Base-by-base conservation (phyloP, 2,329 filamentous ascomycete species). In the Trichoderma sp. region DNA sequence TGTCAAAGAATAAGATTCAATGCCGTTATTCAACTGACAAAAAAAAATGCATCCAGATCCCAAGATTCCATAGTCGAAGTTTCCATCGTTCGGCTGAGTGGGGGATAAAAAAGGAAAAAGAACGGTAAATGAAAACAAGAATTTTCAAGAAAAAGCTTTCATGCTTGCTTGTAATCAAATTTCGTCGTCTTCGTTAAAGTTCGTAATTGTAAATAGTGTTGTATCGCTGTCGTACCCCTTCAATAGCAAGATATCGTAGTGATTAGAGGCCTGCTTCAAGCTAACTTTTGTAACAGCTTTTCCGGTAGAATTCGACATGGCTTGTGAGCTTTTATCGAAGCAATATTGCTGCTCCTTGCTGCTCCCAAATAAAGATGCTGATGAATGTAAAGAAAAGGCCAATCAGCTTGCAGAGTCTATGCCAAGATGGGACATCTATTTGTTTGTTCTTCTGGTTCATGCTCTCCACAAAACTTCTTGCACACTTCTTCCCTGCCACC, bases 141-240 rank as follows among this genome's bases (percentile, higher is more conserved):
- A 66, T 35, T 35, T 13, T 43, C 40, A 43, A 43, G 16, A 13
- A 47, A 66, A 66, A 35, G 40, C 40, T 43, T n/a, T 19, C 7
- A 56, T 31, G 55, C 33, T 66, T 58, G 55, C 40, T 66, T 59
- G 63, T n/a, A 14, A 19, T 58, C 37, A 33, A 58, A 21, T 49
- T 49, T 58, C 55, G n/a, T 37, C 55, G 53, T 66, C 29, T 58
- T 58, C 55, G 49, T 66, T 59, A 66, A 57, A 49, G n/a, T 66
- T 64, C 63, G 53, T 66, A 14, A 66, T 58, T 58, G 63, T 24
- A 56, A 21, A 52, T 40, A 19, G 14, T 21, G 24, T 58, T 40
- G 35, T 58, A 31, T 66, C 53, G 40, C 55, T n/a, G 37, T 29
- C 52, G n/a, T 5, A 35, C 43, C 19, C n/a, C n/a, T 59, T 43